Evolutionary conservation across 139 green algal species (phyloP), one percentile per base, ranked within the genome.

Genomic region (Pleodorina starrii): DNA sequence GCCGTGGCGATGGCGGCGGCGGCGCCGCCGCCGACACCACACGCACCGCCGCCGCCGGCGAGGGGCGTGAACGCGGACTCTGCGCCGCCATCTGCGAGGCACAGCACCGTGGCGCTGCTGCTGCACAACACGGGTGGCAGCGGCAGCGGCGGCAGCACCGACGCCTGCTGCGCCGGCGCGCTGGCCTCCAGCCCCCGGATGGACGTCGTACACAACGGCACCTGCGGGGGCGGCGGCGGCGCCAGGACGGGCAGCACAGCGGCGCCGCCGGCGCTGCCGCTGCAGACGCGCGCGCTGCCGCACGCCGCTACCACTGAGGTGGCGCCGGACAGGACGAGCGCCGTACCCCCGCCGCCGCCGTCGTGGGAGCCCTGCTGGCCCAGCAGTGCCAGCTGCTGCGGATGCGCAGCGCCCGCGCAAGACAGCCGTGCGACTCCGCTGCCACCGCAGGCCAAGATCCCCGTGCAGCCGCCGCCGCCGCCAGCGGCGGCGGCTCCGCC

Each of bases 141-240:
- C 3, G 5, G 54, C 78, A 36, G 27, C 12, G 36, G 38, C 25
- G 25, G 23, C 23, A 25, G 11, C 23, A 51, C 38, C 14, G 78
- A 40, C 6, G 36, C 40, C 11, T 38, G 40, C 14, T 54, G 29
- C 1, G 77, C 17, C 51, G 46, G 78, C 36, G 40, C 19, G 51
- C 36, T 72, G 54, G 54, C 36, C 1, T 19, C 23, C 1, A 43
- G 57, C 5, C 32, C 27, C 1, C 54, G 78, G 21, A 42, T 38
- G 5, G 46, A 42, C 29, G 29, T 68, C n/a, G 27, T 14, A 46
- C 60, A 77, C 60, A 87, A 29, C 40, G 81, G 81, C 60, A 87
- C 42, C 60, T 77, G 43, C 42, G 81, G 81, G n/a, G 81, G 81
- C 40, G 81, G 81, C 57, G 81, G 81, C 42, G 81, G 81, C 32